Conservation (phyloP, 352 stramenopile species). For the Phytophthora rubi region DNA sequence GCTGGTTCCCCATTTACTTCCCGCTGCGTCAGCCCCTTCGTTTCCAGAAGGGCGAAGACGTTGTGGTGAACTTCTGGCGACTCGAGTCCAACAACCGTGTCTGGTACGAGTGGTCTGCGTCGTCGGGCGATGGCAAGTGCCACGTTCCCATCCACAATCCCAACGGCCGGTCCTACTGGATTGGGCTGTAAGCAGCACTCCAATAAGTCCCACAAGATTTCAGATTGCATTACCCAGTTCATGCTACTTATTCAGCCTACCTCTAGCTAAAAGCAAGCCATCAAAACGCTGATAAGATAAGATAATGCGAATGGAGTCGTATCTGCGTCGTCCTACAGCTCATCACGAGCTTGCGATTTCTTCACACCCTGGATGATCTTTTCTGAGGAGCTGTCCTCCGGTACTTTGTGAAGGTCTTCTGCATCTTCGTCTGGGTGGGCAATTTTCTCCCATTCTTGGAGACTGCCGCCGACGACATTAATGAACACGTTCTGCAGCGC, state of each 20-base stretch:
- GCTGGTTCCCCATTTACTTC: constrained; percentile 99
- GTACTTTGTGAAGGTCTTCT: constrained; percentile 2
- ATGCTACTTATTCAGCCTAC: constrained; percentile 1
- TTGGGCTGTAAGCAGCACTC: constrained; percentile 84
- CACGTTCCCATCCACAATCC: constrained; percentile 95
- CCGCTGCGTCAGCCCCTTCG: constrained; percentile 92
- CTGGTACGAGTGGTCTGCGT: constrained; percentile 99
- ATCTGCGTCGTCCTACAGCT: constrained; percentile 24
- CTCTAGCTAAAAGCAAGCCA: constrained; percentile 8
- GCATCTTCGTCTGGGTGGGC: constrained; percentile 3
- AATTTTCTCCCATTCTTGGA: constrained; percentile 45
- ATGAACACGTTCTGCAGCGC: constrained; percentile 56
- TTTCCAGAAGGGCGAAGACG: constrained; percentile 77
- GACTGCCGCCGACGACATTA: constrained; percentile 41
- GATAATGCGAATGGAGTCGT: constrained; percentile 10
- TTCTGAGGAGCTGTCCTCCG: background rate
- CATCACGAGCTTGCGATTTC: constrained; percentile 28
- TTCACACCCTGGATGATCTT: constrained; percentile 8
- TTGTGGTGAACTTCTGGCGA: constrained; percentile 95
- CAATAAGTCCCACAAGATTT: constrained; percentile 3
- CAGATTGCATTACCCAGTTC: constrained; percentile 7
- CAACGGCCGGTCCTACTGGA: constrained; percentile 95
- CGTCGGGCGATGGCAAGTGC: constrained; percentile 44
- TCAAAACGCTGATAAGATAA: constrained; percentile 11
- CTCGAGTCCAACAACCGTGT: constrained; percentile 88